phyloP scores from a whole-genome alignment of 2,329 filamentous ascomycete genomes.

The Ophiostoma quercus region DNA sequence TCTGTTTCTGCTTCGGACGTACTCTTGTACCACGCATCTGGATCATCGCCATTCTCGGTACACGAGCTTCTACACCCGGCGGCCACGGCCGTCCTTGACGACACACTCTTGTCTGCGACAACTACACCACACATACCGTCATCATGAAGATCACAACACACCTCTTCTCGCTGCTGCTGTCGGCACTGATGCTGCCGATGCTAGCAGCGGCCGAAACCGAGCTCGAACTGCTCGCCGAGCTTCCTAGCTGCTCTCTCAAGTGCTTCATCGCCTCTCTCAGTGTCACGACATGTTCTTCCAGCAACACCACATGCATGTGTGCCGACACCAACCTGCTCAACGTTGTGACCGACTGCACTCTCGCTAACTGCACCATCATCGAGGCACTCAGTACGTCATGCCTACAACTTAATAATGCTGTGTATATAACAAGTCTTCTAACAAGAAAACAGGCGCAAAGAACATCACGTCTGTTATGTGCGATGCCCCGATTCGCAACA shows the following conservation, averaged over 20 bases:
- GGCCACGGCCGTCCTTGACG: conserved; percentile 11
- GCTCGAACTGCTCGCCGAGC: conserved; percentile 11
- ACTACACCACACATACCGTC: background rate
- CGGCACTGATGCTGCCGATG: conserved; percentile 18
- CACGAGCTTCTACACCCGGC: background rate
- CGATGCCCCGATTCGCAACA: conserved; percentile 30
- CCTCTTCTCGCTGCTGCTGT: conserved; percentile 14
- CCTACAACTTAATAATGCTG: background rate
- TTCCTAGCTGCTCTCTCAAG: conserved; percentile 18
- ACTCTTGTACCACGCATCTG: background rate
- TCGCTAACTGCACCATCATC: conserved; percentile 19
- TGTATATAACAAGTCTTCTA: background rate
- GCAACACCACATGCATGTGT: conserved; percentile 23
- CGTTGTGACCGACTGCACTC: conserved; percentile 11
- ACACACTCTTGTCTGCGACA: background rate
- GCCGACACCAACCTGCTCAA: conserved; percentile 15
- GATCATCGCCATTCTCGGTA: background rate
- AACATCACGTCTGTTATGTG: conserved; percentile 32
- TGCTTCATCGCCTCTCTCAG: conserved; percentile 14
- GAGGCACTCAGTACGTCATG: conserved; percentile 20
- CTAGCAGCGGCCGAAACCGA: conserved; percentile 3
- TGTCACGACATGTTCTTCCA: conserved; percentile 9
- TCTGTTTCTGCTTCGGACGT: background rate
- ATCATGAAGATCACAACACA: conserved; percentile 18
- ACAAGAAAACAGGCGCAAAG: conserved; percentile 25